Base-by-base conservation (phyloP, 257 asterid species). In the Solanum rostratum region DNA sequence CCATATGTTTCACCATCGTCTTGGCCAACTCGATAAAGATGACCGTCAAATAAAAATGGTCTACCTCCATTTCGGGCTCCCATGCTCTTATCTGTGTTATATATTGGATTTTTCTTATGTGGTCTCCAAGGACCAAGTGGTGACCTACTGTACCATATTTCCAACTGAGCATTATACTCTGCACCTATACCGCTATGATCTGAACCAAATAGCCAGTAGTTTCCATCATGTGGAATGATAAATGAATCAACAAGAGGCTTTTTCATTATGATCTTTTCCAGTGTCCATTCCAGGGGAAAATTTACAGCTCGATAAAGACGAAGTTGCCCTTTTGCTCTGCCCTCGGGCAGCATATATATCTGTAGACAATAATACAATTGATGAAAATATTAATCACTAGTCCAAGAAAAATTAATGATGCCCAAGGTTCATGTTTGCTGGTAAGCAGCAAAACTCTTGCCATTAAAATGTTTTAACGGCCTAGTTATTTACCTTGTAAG, bases 21-120 rank as follows among this genome's bases (percentile, higher is more conserved):
- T 88, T 97, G 98, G 70, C 98, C 99, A 2, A 91, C 79, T 16
- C 99, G 98, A 73, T 95, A 97, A 53, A 97, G 94, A 83, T 89
- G 73, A 69, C 96, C 97, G 0, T 91, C 65, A n/a, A 92, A 89
- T 55, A 88, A 70, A 45, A 95, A 94, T 11, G 99, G 99, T 84
- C 99, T 88, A 45, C 99, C 99, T 63, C 99, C 99, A 46, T 95
- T 97, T 27, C 98, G 94, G 74, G 99, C 98, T 74, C 97, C 99
- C 87, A 33, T 81, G 89, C 94, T 92, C 85, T 90, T 92, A 89
- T 90, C 93, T n/a, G 89, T 89, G 89, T 95, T 97, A 86, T 95
- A 89, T 59, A 97, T 88, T 0, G 98, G 98, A 84, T 95, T 97
- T 88, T 89, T 92, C 90, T 88, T 92, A 81, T 97, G 99, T 65